A percentile compares a stretch with the other conserved stretches of the same genome.
phyloP scores from a whole-genome alignment of 2,329 filamentous ascomycete species.

The Lachnum nothofagi region DNA sequence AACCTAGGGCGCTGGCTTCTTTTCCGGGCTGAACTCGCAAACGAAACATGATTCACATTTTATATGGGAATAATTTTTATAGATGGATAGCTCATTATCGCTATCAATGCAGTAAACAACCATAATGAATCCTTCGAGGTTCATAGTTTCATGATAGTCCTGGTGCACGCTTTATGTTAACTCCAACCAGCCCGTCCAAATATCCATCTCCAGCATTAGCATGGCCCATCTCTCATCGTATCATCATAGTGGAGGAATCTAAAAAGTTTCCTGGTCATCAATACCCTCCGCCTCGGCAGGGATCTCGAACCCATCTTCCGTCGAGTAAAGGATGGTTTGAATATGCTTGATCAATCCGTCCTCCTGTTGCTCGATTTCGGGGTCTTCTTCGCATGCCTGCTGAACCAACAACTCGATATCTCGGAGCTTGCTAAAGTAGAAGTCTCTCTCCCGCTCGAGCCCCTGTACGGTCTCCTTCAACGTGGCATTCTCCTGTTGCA shows the following conservation, averaged over 20 bases:
- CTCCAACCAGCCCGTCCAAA: slow-evolving; percentile 22
- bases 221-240: slow-evolving; percentile 17
- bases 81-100: slow-evolving; percentile 5
- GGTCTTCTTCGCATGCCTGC: slow-evolving; percentile 85
- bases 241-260: slow-evolving; percentile 23
- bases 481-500: slow-evolving; percentile 79
- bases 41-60: slow-evolving; percentile 14
- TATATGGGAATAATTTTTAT: too few relatives aligned
- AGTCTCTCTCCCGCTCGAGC: slow-evolving; percentile 92
- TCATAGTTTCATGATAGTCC: slow-evolving; percentile 22
- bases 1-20: slow-evolving; percentile 7
- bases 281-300: slow-evolving; percentile 63
- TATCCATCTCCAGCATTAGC: slow-evolving; percentile 17
- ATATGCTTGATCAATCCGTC: slow-evolving; percentile 91
- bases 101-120: slow-evolving; percentile 18
- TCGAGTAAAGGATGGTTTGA: slow-evolving; percentile 94
- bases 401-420: slow-evolving; percentile 96
- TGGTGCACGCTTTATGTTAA: slow-evolving; percentile 23
- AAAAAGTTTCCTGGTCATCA: slow-evolving; percentile 79
- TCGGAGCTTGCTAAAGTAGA: slow-evolving; percentile 97
- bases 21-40: too few relatives aligned
- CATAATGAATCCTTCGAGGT: slow-evolving; percentile 12
- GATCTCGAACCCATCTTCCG: slow-evolving; percentile 89
- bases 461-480: slow-evolving; percentile 94
- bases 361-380: slow-evolving; percentile 89